phyloP scores from a whole-genome alignment of 1,284 basidiomycete species.

The Puccinia novopanici region DNA sequence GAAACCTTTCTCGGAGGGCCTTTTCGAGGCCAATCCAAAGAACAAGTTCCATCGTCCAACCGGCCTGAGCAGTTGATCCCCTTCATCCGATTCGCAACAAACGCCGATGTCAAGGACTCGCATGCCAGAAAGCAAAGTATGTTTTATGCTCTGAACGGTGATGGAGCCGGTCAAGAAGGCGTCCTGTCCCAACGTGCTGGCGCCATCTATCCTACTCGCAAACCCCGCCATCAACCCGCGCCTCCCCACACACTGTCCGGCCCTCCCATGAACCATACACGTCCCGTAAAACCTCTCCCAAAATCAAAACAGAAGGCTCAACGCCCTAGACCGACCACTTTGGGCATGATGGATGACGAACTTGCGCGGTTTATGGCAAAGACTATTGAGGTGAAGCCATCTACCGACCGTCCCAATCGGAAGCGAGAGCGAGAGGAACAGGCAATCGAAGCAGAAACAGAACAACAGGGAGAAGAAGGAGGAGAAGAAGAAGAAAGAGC shows the following conservation, averaged over 20 bases:
- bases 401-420: background rate
- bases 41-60: conserved; percentile 25
- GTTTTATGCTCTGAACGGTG: conserved; percentile 41
- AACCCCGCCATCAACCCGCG: background rate
- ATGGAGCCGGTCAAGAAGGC: conserved; percentile 32
- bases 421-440: conserved; percentile 17
- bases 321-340: background rate
- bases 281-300: background rate
- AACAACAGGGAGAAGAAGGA: too few species aligned
- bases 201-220: background rate
- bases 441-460: background rate
- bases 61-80: conserved; percentile 37
- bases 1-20: conserved; percentile 24
- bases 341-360: conserved; percentile 29
- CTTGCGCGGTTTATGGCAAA: conserved; percentile 37
- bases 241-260: background rate
- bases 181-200: conserved; percentile 3
- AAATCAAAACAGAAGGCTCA: background rate
- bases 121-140: conserved; percentile 23
- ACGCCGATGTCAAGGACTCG: conserved; percentile 20
- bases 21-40: conserved; percentile 9
- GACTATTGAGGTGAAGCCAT: background rate
- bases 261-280: background rate
- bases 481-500: background rate
- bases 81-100: conserved; percentile 41